These are phyloP conservation scores for Lignosus rhinocerotis DNA, from an alignment of 1,284 basidiomycete genomes.

Conservation along the genomic window DNA sequence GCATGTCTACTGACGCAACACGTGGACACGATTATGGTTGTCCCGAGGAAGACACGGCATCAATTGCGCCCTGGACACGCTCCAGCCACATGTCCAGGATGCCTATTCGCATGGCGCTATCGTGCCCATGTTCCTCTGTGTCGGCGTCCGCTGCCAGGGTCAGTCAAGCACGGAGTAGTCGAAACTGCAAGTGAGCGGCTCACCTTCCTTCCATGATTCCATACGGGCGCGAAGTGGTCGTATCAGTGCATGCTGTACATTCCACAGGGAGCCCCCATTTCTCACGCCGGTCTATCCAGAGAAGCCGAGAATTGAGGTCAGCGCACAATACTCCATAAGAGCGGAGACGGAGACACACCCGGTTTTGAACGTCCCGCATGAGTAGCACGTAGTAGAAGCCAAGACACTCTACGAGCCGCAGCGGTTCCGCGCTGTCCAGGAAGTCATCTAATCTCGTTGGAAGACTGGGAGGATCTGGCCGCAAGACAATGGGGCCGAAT, in stretches of 20 bases:
- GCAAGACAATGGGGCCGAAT: conserved; percentile 54
- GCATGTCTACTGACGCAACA: no score
- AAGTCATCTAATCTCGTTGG: conserved; percentile 38
- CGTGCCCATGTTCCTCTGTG: conserved; percentile 2
- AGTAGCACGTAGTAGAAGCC: conserved; percentile 55
- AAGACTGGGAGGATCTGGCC: conserved; percentile 46
- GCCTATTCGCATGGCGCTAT: conserved; percentile 38
- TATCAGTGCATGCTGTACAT: conserved; percentile 33
- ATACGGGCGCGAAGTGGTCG: conserved; percentile 32
- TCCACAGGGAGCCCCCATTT: conserved; percentile 37
- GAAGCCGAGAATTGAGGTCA: background rate
- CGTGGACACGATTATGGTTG: no score
- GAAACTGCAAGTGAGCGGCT: background rate
- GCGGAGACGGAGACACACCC: conserved; percentile 32
- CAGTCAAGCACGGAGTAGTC: background rate
- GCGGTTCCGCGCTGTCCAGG: conserved; percentile 48
- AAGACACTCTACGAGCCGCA: conserved; percentile 52
- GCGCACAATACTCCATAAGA: background rate
- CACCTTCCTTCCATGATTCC: conserved; percentile 30
- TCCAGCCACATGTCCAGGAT: conserved; percentile 47
- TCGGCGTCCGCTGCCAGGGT: background rate
- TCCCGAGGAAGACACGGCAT: background rate
- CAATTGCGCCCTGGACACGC: conserved; percentile 31
- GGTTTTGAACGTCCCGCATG: conserved; percentile 46
- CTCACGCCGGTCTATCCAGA: conserved; percentile 51